These are phyloP conservation scores for Candida tallmaniae DNA, from an alignment of 805 yeast species.

Conservation along the genomic window DNA sequence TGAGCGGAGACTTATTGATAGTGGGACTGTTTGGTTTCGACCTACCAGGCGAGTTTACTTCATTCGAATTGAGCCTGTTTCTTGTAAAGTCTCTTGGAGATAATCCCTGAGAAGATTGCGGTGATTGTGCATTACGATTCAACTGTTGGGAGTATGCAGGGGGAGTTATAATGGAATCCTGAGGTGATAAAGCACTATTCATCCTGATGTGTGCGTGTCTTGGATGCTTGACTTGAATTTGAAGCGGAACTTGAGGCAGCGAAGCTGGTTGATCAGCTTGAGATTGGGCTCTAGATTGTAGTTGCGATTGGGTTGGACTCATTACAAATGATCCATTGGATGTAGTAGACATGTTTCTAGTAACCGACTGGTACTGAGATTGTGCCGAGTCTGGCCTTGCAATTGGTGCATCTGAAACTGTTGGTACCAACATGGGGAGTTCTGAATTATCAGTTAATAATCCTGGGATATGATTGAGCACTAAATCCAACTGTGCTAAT, in stretches of 20 bases:
- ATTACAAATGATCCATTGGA: conserved; percentile 6
- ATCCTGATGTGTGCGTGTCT: not conserved
- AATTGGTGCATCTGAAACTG: conserved; percentile 19
- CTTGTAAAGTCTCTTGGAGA: conserved; percentile 4
- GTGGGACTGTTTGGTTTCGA: conserved; percentile 17
- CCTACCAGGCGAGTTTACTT: conserved; percentile 3
- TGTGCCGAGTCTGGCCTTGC: conserved; percentile 13
- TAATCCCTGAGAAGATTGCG: conserved; percentile 7
- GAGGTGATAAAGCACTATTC: conserved; percentile 2
- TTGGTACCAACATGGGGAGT: conserved; percentile 33
- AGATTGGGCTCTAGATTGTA: not conserved
- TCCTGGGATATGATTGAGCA: conserved; percentile 74
- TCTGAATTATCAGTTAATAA: conserved; percentile 39
- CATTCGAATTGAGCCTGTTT: not conserved
- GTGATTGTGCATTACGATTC: conserved; percentile 2
- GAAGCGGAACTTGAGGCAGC: not conserved
- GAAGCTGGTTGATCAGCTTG: not conserved
- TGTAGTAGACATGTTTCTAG: conserved; percentile 2
- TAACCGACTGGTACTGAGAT: conserved; percentile 7
- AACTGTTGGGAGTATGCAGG: not conserved
- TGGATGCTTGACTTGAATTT: not conserved
- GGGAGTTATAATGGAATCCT: not conserved
- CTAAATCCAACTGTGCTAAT: conserved; percentile 62
- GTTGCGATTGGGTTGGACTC: conserved; percentile 2
- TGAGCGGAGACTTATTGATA: conserved; percentile 15